phyloP scores from a whole-genome alignment of 176 grass and related monocot species.

The Zizania latifolia region DNA sequence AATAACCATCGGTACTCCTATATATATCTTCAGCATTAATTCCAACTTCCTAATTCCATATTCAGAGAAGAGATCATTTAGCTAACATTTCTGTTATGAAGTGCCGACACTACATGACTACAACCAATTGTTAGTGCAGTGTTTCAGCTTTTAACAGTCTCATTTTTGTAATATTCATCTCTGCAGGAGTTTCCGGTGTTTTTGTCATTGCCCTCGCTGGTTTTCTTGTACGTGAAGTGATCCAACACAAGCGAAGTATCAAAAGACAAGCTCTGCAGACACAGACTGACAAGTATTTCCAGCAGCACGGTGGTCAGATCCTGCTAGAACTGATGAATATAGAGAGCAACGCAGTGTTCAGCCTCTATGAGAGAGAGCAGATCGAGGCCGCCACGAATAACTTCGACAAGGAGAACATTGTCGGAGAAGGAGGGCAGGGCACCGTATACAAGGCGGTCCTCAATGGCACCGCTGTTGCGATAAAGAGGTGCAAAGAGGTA shows the following conservation, averaged over 20 bases:
- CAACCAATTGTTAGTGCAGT: no score
- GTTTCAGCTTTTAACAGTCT: no score
- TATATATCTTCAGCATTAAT: no score
- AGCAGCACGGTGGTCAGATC: background rate
- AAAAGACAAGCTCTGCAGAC: background rate
- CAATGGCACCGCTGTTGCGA: background rate
- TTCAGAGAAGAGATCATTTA: no score
- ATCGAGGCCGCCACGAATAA: constrained; percentile 20
- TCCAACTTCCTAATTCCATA: no score
- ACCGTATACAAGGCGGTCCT: constrained; percentile 31
- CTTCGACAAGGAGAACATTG: constrained; percentile 1
- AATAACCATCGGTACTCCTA: no score
- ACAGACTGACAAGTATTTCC: background rate
- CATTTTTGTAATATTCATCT: background rate
- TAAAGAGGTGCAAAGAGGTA: background rate
- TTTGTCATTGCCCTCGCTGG: background rate
- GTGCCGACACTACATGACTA: no score
- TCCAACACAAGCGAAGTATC: background rate
- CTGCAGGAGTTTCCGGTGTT: background rate
- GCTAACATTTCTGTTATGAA: no score
- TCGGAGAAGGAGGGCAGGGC: constrained; percentile 29
- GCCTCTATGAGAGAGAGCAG: background rate
- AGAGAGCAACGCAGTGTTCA: background rate
- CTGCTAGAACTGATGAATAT: background rate
- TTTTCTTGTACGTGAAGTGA: background rate